Base-by-base conservation (phyloP, 1,139 yeast genomes). In the Yamadazyma kanchanaburiensis region DNA sequence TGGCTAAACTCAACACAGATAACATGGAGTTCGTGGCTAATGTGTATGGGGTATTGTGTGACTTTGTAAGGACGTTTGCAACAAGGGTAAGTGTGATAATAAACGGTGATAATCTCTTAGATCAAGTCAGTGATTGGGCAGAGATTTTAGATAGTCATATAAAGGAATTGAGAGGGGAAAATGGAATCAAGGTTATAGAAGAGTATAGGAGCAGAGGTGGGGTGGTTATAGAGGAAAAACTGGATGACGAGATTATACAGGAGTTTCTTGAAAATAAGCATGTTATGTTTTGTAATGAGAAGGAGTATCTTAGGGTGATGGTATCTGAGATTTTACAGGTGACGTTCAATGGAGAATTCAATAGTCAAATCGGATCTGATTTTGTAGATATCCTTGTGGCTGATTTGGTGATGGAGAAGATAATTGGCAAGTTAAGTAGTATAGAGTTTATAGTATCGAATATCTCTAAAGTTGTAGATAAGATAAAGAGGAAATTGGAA, bases 1-100 rank as follows among this genome's bases (percentile, higher is more conserved):
- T 58, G 24, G 11, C 17, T 13, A 64, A 63, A 37, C 46, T 68
- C 13, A 64, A 65, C 33, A 65, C 73, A 2, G 62, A 60, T 26
- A 62, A 64, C 38, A 34, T 50, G 30, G 66, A 59, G 23, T 64
- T 68, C 40, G 34, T 65, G 12, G 50, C 40, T 25, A 34, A 35
- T 12, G 51, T 64, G n/a, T 65, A 66, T 40, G 43, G 39, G 22
- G 37, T 55, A 5, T 37, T 67, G 26, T 49, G 64, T 35, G 60
- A 50, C 17, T 45, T 64, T 24, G 48, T 60, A 3, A 43, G 43
- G 21, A 60, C 55, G 31, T 28, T 60, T 19, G 35, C 55, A 7
- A 26, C 22, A 10, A 39, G 67, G 25, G 33, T 52, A 9, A 40
- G 43, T 25, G 31, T 32, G 4, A 32, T 49, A 4, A 34, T 49